phyloP scores from a whole-genome alignment of 148 eudicot genomes.

The Gaultheria prostrata region DNA sequence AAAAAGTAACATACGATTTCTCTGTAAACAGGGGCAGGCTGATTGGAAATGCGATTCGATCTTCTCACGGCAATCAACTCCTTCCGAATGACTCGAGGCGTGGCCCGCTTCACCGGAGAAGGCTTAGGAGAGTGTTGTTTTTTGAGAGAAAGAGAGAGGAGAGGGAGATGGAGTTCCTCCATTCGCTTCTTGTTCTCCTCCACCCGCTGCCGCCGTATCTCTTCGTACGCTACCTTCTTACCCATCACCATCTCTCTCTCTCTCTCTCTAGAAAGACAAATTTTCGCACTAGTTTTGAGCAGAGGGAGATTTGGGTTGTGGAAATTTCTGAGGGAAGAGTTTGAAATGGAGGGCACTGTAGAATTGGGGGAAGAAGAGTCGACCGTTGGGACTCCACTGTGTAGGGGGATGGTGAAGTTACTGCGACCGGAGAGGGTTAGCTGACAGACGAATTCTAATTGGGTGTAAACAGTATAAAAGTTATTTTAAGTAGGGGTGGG shows the following conservation, averaged over 20 bases:
- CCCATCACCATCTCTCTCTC: slow-evolving; percentile 36
- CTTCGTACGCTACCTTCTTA: slow-evolving; percentile 45
- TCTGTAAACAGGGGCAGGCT: slow-evolving; percentile 58
- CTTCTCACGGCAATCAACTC: slow-evolving; percentile 65
- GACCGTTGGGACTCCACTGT: slow-evolving; percentile 43
- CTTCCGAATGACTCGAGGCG: slow-evolving; percentile 46
- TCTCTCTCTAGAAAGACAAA: neutral
- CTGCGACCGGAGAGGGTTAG: neutral
- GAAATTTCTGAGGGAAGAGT: neutral
- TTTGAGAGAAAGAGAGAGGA: slow-evolving; percentile 52
- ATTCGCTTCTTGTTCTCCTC: slow-evolving; percentile 72
- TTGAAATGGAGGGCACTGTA: neutral
- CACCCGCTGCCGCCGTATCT: slow-evolving; percentile 46
- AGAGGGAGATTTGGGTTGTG: neutral
- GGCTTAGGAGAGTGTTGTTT: slow-evolving; percentile 48
- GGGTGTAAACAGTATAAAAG: neutral
- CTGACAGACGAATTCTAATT: neutral
- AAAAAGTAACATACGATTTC: slow-evolving; percentile 35
- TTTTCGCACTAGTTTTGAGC: neutral
- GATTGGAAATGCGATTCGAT: slow-evolving; percentile 61
- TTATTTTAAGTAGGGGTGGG: too few relatives aligned
- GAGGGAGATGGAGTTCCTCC: slow-evolving; percentile 66
- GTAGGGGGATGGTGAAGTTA: neutral
- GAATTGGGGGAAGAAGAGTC: neutral
- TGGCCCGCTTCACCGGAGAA: slow-evolving; percentile 62